A percentile compares a stretch with the other conserved stretches of the same genome.
phyloP scores from a whole-genome alignment of 345 rosid genomes.

The Microthlaspi erraticum region DNA sequence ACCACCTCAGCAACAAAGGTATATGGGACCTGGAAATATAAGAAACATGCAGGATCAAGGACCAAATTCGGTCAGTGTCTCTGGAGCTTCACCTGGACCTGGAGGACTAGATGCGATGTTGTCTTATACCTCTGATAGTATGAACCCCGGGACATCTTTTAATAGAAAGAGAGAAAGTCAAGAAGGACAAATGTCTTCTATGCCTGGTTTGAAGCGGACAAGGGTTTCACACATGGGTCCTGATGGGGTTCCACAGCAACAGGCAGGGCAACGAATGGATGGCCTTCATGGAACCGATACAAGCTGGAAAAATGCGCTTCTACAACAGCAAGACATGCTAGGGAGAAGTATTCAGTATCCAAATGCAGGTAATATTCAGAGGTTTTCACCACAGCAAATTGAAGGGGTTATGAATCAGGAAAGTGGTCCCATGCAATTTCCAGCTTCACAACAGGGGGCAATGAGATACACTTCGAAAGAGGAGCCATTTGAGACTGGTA shows the following conservation, averaged over 20 bases:
- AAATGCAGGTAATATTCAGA: slow-evolving; percentile 58
- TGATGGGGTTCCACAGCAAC: slow-evolving; percentile 76
- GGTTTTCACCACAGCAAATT: slow-evolving; percentile 68
- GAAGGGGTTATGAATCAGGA: slow-evolving; percentile 78
- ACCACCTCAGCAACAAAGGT: slow-evolving; percentile 65
- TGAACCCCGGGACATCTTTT: slow-evolving; percentile 57
- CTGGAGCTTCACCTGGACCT: slow-evolving; percentile 65
- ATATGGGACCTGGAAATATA: slow-evolving; percentile 53
- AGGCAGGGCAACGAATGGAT: slow-evolving; percentile 63
- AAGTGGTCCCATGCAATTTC: slow-evolving; percentile 58
- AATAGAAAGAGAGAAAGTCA: slow-evolving; percentile 76
- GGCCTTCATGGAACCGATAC: slow-evolving; percentile 65
- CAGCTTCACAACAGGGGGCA: slow-evolving; percentile 60
- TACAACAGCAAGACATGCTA: slow-evolving; percentile 61
- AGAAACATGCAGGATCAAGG: slow-evolving; percentile 75
- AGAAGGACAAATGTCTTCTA: slow-evolving; percentile 67
- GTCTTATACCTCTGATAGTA: slow-evolving; percentile 57
- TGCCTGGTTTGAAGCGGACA: slow-evolving; percentile 67
- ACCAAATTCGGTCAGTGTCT: slow-evolving; percentile 51
- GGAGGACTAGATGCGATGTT: slow-evolving; percentile 72
- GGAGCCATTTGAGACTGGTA: slow-evolving; percentile 72
- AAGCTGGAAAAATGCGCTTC: slow-evolving; percentile 66
- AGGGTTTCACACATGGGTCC: slow-evolving; percentile 57
- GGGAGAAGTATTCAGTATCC: slow-evolving; percentile 67
- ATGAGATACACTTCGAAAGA: slow-evolving; percentile 70